Percentiles rank a stretch among this genome's conserved stretches.
These are phyloP conservation scores for Alternaria brassicae DNA, from an alignment of 2,329 filamentous ascomycete genomes.

Conservation along the genomic window DNA sequence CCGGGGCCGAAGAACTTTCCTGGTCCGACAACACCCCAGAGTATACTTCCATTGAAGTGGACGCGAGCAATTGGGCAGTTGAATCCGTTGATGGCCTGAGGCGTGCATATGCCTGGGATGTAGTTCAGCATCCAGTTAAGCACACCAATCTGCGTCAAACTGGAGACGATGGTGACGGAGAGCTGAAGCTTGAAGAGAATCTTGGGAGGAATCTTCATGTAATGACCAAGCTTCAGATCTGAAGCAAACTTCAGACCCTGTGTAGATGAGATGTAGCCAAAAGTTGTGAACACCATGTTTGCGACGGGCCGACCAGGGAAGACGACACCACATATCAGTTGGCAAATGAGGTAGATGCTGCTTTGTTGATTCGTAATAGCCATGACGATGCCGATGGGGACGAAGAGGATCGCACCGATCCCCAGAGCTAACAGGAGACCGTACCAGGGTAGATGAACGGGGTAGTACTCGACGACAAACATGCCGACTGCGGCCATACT, in stretches of 20 bases:
- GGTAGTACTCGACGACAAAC: conserved; percentile 80
- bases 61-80: conserved; percentile 86
- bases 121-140: conserved; percentile 90
- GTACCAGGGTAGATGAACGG: conserved; percentile 85
- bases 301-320: conserved; percentile 87
- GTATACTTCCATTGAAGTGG: conserved; percentile 87
- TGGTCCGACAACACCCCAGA: conserved; percentile 89
- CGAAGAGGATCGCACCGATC: conserved; percentile 82
- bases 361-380: conserved; percentile 90
- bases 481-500: conserved; percentile 81
- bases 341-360: conserved; percentile 85
- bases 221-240: conserved; percentile 85
- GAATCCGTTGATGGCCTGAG: conserved; percentile 83
- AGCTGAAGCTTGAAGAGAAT: conserved; percentile 81
- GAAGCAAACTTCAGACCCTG: conserved; percentile 90
- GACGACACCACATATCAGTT: conserved; percentile 80
- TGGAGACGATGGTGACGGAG: conserved; percentile 76
- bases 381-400: conserved; percentile 92
- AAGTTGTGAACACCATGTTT: conserved; percentile 93
- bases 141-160: conserved; percentile 80
- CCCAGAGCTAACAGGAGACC: conserved; percentile 78
- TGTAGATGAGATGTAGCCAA: conserved; percentile 86
- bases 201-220: conserved; percentile 86
- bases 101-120: conserved; percentile 78
- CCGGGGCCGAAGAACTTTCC: conserved; percentile 79